These are phyloP conservation scores for Rhodamnia rubescens DNA, from an alignment of 345 rosid species.

Conservation along the genomic window DNA sequence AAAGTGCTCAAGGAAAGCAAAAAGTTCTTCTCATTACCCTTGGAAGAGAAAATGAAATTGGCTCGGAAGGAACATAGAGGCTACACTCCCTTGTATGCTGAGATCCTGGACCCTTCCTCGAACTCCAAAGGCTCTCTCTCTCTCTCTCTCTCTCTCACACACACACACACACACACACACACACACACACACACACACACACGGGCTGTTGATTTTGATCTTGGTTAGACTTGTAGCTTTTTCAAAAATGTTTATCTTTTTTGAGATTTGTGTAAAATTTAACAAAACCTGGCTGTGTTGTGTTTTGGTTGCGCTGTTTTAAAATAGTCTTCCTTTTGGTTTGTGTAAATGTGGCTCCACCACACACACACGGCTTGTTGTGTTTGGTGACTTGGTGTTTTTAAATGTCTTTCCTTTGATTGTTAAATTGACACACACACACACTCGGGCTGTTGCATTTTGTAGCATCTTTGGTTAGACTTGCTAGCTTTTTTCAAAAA, in stretches of 20 bases:
- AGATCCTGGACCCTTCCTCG: slow-evolving; percentile 29
- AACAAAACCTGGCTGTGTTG: too few species aligned
- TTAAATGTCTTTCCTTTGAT: too few species aligned
- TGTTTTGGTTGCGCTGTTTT: too few species aligned
- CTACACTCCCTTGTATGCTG: slow-evolving; percentile 45
- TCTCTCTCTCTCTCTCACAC: neutral
- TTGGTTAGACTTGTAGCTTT: neutral
- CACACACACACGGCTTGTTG: too few species aligned
- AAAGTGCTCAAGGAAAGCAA: slow-evolving; percentile 40
- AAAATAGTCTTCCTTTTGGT: too few species aligned
- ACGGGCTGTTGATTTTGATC: neutral
- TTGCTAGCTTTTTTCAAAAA: neutral
- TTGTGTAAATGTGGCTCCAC: too few species aligned
- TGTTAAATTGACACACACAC: neutral
- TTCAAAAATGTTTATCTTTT: neutral
- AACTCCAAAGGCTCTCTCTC: slow-evolving; percentile 25
- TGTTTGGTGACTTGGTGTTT: too few species aligned
- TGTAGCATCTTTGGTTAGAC: neutral
- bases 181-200: rapidly evolving
- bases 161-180: neutral
- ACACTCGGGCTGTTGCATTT: neutral
- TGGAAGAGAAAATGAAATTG: slow-evolving; percentile 47
- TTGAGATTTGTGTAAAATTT: neutral
- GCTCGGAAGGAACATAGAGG: slow-evolving; percentile 39
- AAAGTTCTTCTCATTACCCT: slow-evolving; percentile 59